A percentile compares a stretch with the other conserved stretches of the same genome.
These are phyloP conservation scores for Rosellinia necatrix DNA, from an alignment of 2,329 filamentous ascomycete genomes.

Conservation along the genomic window DNA sequence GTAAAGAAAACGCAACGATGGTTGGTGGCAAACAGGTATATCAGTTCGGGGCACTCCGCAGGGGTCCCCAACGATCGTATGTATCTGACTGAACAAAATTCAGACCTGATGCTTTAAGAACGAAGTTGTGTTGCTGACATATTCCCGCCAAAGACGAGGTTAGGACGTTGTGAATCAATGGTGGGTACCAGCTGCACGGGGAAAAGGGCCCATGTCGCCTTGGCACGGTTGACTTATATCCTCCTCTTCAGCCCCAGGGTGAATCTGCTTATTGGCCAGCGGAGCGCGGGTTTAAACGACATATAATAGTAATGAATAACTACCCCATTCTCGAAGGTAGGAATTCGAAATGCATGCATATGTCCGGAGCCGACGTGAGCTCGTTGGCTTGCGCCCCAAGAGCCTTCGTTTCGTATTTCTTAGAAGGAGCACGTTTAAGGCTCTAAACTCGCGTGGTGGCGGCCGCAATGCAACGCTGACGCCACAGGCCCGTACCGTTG, in stretches of 20 bases:
- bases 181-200: no score
- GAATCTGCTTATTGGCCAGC: background rate
- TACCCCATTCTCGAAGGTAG: background rate
- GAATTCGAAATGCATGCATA: background rate
- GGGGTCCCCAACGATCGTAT: conserved; percentile 6
- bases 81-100: background rate
- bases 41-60: background rate
- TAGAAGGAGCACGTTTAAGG: background rate
- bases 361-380: background rate
- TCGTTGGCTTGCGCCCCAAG: conserved; percentile 12
- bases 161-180: no score
- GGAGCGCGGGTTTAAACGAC: background rate
- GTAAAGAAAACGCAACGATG: no score
- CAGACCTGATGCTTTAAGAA: background rate
- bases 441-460: conserved; percentile 9
- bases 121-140: background rate
- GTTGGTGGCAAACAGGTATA: no score
- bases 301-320: conserved; percentile 1
- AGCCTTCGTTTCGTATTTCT: conserved; percentile 1
- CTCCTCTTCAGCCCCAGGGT: background rate
- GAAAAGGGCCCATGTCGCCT: no score
- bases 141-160: no score
- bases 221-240: no score
- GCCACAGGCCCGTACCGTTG: background rate
- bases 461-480: conserved; percentile 18